These are phyloP conservation scores for Pseudoturritis turrita DNA, from an alignment of 345 rosid genomes.

Conservation along the genomic window DNA sequence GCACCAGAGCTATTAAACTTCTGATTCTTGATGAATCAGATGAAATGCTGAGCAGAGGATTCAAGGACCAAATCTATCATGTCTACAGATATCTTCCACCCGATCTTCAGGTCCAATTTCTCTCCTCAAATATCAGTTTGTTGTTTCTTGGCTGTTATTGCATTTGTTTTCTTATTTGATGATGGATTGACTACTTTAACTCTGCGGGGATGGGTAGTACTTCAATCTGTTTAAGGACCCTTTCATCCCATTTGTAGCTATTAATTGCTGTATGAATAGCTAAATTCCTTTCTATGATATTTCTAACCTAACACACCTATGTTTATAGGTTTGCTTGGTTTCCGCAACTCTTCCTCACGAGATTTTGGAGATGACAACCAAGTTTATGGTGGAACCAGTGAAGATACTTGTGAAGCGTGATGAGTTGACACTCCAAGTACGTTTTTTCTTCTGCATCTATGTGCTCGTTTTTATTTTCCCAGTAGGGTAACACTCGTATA, in stretches of 20 bases:
- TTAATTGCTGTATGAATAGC: neutral
- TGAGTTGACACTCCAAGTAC: slow-evolving; percentile 93
- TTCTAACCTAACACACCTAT: neutral
- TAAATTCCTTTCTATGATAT: neutral
- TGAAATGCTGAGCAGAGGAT: slow-evolving; percentile 92
- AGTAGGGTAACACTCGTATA: neutral
- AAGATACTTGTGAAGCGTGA: slow-evolving; percentile 97
- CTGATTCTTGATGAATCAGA: slow-evolving; percentile 65
- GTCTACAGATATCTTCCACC: slow-evolving; percentile 82
- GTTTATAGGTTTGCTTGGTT: slow-evolving; percentile 70
- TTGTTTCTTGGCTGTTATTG: neutral
- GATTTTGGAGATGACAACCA: slow-evolving; percentile 88
- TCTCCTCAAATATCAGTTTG: neutral
- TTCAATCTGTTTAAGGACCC: neutral
- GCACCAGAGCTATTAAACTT: slow-evolving; percentile 47
- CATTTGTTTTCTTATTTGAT: neutral
- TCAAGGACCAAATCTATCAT: slow-evolving; percentile 85
- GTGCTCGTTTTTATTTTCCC: neutral
- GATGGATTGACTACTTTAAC: neutral
- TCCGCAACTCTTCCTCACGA: slow-evolving; percentile 98
- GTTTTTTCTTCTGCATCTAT: slow-evolving; percentile 5
- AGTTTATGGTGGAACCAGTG: slow-evolving; percentile 95
- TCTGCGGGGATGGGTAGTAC: neutral
- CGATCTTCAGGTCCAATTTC: slow-evolving; percentile 61
- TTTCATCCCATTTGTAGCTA: neutral